A percentile compares a stretch with the other conserved stretches of the same genome.
These are phyloP conservation scores for Physcomitrium patens DNA, from an alignment of 225 moss, liverwort and hornwort genomes.

Conservation along the genomic window DNA sequence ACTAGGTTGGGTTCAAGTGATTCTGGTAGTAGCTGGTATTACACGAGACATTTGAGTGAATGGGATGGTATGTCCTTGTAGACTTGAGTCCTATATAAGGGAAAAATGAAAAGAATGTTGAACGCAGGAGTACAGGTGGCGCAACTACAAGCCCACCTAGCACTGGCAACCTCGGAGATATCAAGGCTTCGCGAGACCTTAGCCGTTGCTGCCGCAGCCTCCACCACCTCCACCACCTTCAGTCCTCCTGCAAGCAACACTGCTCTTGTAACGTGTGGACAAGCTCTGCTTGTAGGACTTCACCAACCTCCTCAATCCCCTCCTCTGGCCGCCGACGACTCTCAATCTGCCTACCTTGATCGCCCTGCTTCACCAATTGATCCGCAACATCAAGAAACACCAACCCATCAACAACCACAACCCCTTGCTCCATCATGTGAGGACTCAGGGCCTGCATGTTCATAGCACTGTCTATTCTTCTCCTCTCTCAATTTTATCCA, in stretches of 20 bases:
- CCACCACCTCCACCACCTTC: constrained; percentile 45
- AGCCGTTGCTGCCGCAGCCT: constrained; percentile 75
- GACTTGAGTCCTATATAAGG: constrained; percentile 33
- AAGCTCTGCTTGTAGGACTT: constrained; percentile 59
- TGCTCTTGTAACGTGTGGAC: constrained; percentile 37
- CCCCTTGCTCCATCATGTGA: constrained; percentile 40
- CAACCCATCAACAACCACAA: constrained; percentile 28
- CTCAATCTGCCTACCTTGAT: constrained; percentile 30
- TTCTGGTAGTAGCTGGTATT: background rate
- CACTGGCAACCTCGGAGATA: constrained; percentile 94
- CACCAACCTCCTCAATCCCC: constrained; percentile 50
- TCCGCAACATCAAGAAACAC: constrained; percentile 41
- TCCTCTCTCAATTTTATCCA: constrained; percentile 4
- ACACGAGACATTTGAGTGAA: background rate
- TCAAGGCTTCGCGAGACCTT: constrained; percentile 92
- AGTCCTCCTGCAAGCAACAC: constrained; percentile 40
- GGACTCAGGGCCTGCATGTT: constrained; percentile 52
- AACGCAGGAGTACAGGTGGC: constrained; percentile 80
- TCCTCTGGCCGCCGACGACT: constrained; percentile 43
- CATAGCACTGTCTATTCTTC: constrained; percentile 25
- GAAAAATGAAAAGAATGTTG: constrained; percentile 54
- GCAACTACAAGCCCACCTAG: constrained; percentile 92
- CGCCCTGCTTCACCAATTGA: constrained; percentile 34
- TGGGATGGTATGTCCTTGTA: constrained; percentile 13
- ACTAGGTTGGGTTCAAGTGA: constrained; percentile 17